Evolutionary conservation across 805 yeast species (phyloP), one percentile per base, ranked within the genome.

Genomic region (Ogataea pilisensis): DNA sequence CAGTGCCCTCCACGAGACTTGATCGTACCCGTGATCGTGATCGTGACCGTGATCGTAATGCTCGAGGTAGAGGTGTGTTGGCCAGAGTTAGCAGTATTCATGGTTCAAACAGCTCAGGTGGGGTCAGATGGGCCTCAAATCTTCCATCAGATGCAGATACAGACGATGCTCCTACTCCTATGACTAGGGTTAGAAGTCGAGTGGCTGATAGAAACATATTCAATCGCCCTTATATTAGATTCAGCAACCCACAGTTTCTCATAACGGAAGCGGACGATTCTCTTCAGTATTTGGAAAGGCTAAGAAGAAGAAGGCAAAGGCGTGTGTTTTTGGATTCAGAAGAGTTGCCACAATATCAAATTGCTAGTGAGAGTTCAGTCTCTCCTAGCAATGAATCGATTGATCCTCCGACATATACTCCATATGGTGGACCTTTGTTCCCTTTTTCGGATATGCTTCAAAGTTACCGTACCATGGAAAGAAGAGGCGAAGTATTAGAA

Each of bases 191-290:
- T 27, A 27, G 14, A 5, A 14, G 30, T 8, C 30, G 16, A 12
- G 6, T 13, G 14, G 13, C 20, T 2, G 30, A 25, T 5, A 33
- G 42, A 21, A 39, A 34, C 35, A 24, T 41, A 33, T 42, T 45
- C 37, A 45, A 37, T 30, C 37, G 46, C 24, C 50, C 50, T 5
- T 46, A 46, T 28, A 46, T 46, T 5, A 41, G 50, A 17, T 38
- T 35, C 39, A 24, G 22, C 33, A 46, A 46, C 28, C 50, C 50
- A 8, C 43, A 43, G 18, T 35, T 46, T 14, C 18, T 40, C 21
- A 20, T 43, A n/a, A 43, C 22, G 30, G 46, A 38, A 5, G 19
- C 35, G 8, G 41, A 20, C 9, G 37, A 13, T 28, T 29, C 27
- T 16, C 28, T 30, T 24, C 32, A 25, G 2, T 13, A 22, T 8